These are phyloP conservation scores for Barbatosphaeria neglecta DNA, from an alignment of 495 filamentous ascomycete genomes.

Conservation along the genomic window DNA sequence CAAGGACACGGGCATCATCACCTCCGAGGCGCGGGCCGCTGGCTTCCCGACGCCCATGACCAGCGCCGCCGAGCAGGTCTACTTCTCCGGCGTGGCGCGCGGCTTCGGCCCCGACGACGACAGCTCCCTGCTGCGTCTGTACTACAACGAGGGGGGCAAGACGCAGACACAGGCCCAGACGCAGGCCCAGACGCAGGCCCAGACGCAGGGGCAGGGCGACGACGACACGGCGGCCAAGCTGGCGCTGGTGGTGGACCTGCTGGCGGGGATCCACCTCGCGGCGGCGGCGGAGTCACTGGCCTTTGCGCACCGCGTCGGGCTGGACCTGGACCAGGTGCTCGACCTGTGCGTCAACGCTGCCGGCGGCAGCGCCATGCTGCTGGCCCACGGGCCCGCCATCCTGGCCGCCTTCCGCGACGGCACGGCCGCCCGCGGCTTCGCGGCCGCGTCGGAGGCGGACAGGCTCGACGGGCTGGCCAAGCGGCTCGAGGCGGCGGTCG, in stretches of 20 bases:
- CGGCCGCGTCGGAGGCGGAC: constrained; percentile 1
- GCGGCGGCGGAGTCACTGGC: constrained; percentile 54
- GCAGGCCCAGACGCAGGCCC: no score
- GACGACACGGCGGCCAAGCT: constrained; percentile 33
- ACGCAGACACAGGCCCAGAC: no score
- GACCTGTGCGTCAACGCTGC: constrained; percentile 60
- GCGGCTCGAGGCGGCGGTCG: constrained; percentile 38
- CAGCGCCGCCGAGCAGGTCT: constrained; percentile 59
- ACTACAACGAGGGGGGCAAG: no score
- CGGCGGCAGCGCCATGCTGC: constrained; percentile 51
- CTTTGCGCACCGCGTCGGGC: constrained; percentile 49
- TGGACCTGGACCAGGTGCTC: constrained; percentile 55
- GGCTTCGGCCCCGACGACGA: constrained; percentile 60
- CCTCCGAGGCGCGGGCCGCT: constrained; percentile 46
- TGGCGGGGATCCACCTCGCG: constrained; percentile 53
- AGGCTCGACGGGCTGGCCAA: constrained; percentile 30
- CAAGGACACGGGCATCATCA: constrained; percentile 76
- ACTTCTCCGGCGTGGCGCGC: constrained; percentile 45
- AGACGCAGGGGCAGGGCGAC: constrained; percentile 24
- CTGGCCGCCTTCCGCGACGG: constrained; percentile 24
- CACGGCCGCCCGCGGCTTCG: constrained; percentile 5
- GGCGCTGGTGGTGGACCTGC: constrained; percentile 45
- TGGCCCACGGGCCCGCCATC: constrained; percentile 45
- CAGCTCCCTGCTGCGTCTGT: constrained; percentile 56
- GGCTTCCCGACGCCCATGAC: constrained; percentile 60